Evolutionary conservation across 208 protist species (phyloP), one percentile per base, ranked within the genome.

Genomic region (Phytomonas sp.): DNA sequence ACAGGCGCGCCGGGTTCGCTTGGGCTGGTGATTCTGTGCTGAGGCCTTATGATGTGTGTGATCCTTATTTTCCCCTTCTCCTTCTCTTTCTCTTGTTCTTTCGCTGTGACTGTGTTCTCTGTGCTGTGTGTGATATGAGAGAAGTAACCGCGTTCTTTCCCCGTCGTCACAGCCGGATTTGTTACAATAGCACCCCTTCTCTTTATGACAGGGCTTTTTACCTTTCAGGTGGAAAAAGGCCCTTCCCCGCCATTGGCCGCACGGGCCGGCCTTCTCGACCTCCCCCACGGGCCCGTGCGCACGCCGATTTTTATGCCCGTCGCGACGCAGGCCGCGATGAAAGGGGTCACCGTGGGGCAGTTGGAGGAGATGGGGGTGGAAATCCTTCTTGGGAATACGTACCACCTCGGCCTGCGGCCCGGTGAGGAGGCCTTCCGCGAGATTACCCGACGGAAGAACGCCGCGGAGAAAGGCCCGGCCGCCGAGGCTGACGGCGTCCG

Each of bases 261-360:
- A 0, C 81, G 94, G 31, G 83, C 73, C 68, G 91, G 92, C 59
- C 59, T 94, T 29, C 92, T 97, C 69, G 81, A 92, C 52, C 88
- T 99, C 16, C 96, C 95, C 29, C 94, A 98, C 60, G 83, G 85
- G 0, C 83, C 81, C 8, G 83, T 96, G 45, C 83, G 88, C 33
- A 99, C 97, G 7, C 97, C 97, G 12, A 95, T 99, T 67, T 99
- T 99, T 77, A 99, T 99, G 98, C 98, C 98, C 1, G 98, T 99
- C 6, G 98, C 97, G 6, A 99, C 98, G 29, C 98, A 99, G 80
- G 98, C 95, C 0, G 96, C 97, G 29, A 78, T 99, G 26, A 99
- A 99, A 75, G 97, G 97, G 2, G 70, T 99, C 11, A 98, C 95
- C 5, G 86, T 96, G 33, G 76, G 96, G 60, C 96, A 98, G 81